Base-by-base conservation (phyloP, 2,329 filamentous ascomycete genomes). In the Talaromyces sp. region DNA sequence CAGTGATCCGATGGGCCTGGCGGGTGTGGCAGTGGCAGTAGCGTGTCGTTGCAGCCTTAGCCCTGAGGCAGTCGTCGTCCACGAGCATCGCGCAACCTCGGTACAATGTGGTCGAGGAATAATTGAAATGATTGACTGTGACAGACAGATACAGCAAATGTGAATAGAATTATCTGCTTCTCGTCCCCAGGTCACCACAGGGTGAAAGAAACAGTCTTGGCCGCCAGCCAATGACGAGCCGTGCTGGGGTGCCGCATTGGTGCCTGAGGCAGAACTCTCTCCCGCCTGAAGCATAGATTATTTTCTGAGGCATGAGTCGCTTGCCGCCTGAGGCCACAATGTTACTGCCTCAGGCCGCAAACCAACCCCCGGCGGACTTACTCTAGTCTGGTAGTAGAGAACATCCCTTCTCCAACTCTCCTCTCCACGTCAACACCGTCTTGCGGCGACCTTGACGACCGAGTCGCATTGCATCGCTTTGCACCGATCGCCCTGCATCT, bases 381-480 rank as follows among this genome's bases (percentile, higher is more conserved):
- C 12, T 35, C n/a, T n/a, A n/a, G n/a, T n/a, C n/a, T n/a, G n/a
- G n/a, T n/a, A 35, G 5, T 38, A 29, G 6, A 2, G 17, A 38
- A 17, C 35, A 38, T n/a, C 35, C 35, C 35, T 38, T 38, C 5
- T 14, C 32, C 14, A 4, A 5, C 35, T 38, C 12, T 24, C 43
- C n/a, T 24, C 43, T 46, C 17, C 43, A 46, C 12, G 12, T 26
- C 24, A 27, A 27, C 24, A 52, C 29, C 48, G 48, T 27, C 48
- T 29, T 26, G 48, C 48, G 51, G 59, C 55, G 55, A 55, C n/a
- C 55, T 41, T 32, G 41, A 57, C 7, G 9, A 51, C 5, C 21
- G 56, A 51, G 51, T 61, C 59, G 59, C 55, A 41, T 61, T 50
- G 59, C 43, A n/a, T 46, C 43, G 41, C 35, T 9, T 46, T 19